phyloP scores from a whole-genome alignment of 1,284 basidiomycete genomes.

The Tylopilus sp. region DNA sequence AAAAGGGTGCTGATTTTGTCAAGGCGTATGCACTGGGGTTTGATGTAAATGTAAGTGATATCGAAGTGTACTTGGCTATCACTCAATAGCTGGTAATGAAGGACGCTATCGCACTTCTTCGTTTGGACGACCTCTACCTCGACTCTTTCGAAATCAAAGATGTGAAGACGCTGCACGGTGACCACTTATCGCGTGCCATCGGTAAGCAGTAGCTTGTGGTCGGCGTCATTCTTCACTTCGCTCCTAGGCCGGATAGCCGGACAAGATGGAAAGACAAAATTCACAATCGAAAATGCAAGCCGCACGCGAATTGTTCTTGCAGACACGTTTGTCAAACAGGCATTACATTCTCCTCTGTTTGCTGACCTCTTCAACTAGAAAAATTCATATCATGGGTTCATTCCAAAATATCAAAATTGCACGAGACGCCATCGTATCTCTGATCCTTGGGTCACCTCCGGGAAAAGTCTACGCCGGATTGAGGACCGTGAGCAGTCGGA shows the following conservation, averaged over 20 bases:
- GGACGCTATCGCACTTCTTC: slow-evolving; percentile 93
- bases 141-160: slow-evolving; percentile 99
- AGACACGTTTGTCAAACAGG: slow-evolving; percentile 72
- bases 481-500: slow-evolving; percentile 87
- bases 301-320: slow-evolving; percentile 95
- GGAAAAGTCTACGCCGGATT: slow-evolving; percentile 95
- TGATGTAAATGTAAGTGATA: slow-evolving; percentile 74
- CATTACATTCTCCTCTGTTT: background rate
- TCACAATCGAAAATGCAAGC: slow-evolving; percentile 97
- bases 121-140: slow-evolving; percentile 95
- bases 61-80: background rate
- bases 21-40: slow-evolving; percentile 95
- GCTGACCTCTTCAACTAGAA: slow-evolving; percentile 45
- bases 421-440: slow-evolving; percentile 90
- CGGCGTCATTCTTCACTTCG: slow-evolving; percentile 3
- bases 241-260: slow-evolving; percentile 88
- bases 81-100: slow-evolving; percentile 36
- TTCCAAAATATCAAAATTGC: slow-evolving; percentile 98
- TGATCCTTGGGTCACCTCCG: slow-evolving; percentile 93
- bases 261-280: slow-evolving; percentile 97
- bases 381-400: slow-evolving; percentile 93
- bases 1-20: slow-evolving; percentile 98
- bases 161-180: slow-evolving; percentile 96
- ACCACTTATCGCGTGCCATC: slow-evolving; percentile 94
- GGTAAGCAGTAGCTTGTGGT: slow-evolving; percentile 47